Evolutionary conservation across 2,329 filamentous ascomycete genomes (phyloP), one percentile per base, ranked within the genome.

Genomic region (Penicillium concentricum): DNA sequence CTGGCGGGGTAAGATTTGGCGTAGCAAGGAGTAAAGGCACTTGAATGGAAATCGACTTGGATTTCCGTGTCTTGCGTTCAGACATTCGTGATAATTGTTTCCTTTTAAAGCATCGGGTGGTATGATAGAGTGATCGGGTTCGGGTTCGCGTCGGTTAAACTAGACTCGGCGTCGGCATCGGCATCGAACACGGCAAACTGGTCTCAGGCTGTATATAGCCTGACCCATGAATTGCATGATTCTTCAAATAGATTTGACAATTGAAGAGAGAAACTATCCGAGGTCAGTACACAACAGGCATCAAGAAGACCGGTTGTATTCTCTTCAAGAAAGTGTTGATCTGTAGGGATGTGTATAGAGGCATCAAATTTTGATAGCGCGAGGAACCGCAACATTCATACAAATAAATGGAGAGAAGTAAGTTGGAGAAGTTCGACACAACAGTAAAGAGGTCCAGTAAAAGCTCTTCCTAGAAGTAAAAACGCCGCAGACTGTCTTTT

Each of bases 1-100:
- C 5, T 67, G 63, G 62, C 59, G 62, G 42, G 69, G 68, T 35
- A 58, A 54, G 38, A 32, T 16, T 9, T 68, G 67, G 67, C 67
- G 68, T 62, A 51, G 45, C 13, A 41, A 47, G 28, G 52, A 56
- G 13, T 56, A 57, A 20, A 56, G 45, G 43, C 10, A 50, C 2
- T 16, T 24, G 20, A 15, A 8, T 16, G 5, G 44, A 24, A 20
- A 15, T 28, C 3, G 26, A 32, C 12, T 39, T 41, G n/a, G 10
- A 16, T 38, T 39, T 35, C 16, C 34, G 38, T 20, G 28, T 26
- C 15, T 30, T 4, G 3, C 6, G n/a, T 50, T 43, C 9, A 49
- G 3, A 20, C 9, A 0, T 22, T 22, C 2, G 2, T 8, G n/a
- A n/a, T 16, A n/a, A 9, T 20, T 32, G 18, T 35, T 35, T 49